Evolutionary conservation across 768 basidiomycete genomes (phyloP), one percentile per base, ranked within the genome.

Genomic region (Boletus huronensis): DNA sequence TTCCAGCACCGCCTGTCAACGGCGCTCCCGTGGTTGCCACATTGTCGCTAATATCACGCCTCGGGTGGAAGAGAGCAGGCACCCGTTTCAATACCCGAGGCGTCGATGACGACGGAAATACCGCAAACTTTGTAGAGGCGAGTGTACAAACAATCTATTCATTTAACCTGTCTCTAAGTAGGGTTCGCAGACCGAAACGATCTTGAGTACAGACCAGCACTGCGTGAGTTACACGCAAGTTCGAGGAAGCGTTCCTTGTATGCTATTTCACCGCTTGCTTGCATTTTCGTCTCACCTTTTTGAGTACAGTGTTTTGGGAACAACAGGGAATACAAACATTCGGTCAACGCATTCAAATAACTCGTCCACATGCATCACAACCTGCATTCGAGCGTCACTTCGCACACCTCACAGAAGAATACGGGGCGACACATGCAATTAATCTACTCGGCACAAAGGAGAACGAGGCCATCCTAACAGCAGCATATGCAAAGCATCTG

Each of bases 351-450:
- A 93, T 99, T 39, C 94, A 98, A 67, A 92, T 99, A 57, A 95
- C 93, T 13, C 86, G 95, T 13, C 96, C 97, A 1, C 88, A 92
- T 61, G 93, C 94, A 3, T 95, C 95, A 1, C 96, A 98, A 61
- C 95, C 95, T 8, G 97, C 97, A 1, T 99, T 99, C 66, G 91
- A 98, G 60, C 85, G 91, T 36, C 97, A 99, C 72, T 91, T 98
- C 54, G 79, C 85, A 10, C 87, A 93, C 52, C 74, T 98, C 35
- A 82, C 88, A 58, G 87, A 93, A 59, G 87, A 93, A 64, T 98
- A 99, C 64, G 85, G 84, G 4, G 78, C 83, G 0, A 77, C 88
- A 16, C 92, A 99, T 66, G 91, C 87, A 25, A 84, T 98, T 58
- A 98, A 98, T 70, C 78, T 98, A 7, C 82, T 99, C 1, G 93